Evolutionary conservation across 2,329 filamentous ascomycete species (phyloP).

Genomic region (Colletotrichum caudatum): DNA sequence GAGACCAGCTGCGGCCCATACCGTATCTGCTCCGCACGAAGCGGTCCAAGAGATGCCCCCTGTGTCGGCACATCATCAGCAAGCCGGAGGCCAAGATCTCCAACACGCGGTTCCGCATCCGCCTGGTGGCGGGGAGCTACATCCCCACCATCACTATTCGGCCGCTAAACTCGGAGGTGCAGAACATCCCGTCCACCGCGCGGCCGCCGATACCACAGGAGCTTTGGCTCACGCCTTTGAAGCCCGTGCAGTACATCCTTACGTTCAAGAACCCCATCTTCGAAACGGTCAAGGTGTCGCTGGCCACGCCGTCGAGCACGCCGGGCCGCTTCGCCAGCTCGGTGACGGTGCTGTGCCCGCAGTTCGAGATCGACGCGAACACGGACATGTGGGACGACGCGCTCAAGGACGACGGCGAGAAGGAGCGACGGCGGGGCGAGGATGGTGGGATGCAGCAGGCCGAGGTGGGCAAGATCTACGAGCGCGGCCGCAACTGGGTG

Average conservation of each 20-base stretch:
- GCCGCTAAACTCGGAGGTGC: slow-evolving; percentile 62
- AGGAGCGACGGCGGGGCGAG: slow-evolving; percentile 55
- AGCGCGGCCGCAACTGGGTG: slow-evolving; percentile 92
- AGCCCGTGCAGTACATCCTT: slow-evolving; percentile 82
- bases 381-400: slow-evolving; percentile 92
- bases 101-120: slow-evolving; percentile 92
- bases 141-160: slow-evolving; percentile 85
- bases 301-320: slow-evolving; percentile 85
- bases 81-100: slow-evolving; percentile 93
- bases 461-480: slow-evolving; percentile 96
- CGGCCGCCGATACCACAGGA: slow-evolving; percentile 51
- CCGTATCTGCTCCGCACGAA: slow-evolving; percentile 89
- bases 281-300: slow-evolving; percentile 86
- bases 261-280: slow-evolving; percentile 96
- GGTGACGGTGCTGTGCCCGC: slow-evolving; percentile 92
- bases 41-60: slow-evolving; percentile 90
- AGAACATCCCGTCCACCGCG: slow-evolving; percentile 40
- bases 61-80: slow-evolving; percentile 93
- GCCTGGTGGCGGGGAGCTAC: slow-evolving; percentile 87
- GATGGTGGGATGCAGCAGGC: slow-evolving; percentile 67
- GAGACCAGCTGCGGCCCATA: slow-evolving; percentile 81
- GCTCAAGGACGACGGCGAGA: slow-evolving; percentile 67
- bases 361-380: slow-evolving; percentile 94
- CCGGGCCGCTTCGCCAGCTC: slow-evolving; percentile 81
- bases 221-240: slow-evolving; percentile 66